Conservation (phyloP, 2,329 filamentous ascomycete genomes). For the Fusarium aywerte region DNA sequence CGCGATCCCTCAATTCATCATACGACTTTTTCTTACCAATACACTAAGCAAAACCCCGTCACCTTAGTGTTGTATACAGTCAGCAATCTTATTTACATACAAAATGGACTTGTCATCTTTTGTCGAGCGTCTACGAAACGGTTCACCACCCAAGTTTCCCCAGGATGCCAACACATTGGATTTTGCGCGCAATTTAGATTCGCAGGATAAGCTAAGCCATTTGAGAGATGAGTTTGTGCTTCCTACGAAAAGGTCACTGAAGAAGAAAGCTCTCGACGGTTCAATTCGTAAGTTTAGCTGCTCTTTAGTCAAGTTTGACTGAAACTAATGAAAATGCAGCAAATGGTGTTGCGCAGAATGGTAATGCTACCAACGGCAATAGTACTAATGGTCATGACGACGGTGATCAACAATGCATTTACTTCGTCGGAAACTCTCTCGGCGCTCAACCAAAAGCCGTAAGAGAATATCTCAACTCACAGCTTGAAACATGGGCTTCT, state of each 20-base stretch:
- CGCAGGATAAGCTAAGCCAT: conserved; percentile 67
- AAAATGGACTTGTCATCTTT: conserved; percentile 55
- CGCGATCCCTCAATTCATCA: conserved; percentile 38
- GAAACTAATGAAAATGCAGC: not conserved
- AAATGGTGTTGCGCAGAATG: conserved; percentile 24
- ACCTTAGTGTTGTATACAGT: not conserved
- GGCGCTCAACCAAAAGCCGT: conserved; percentile 82
- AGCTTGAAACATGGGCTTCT: conserved; percentile 84
- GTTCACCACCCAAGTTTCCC: conserved; percentile 59
- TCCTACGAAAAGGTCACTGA: conserved; percentile 77
- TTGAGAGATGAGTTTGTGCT: conserved; percentile 80
- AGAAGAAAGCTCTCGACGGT: conserved; percentile 67
- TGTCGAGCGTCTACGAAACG: conserved; percentile 55
- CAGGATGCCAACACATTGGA: conserved; percentile 58
- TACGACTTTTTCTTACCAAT: conserved; percentile 40
- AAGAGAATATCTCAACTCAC: conserved; percentile 72
- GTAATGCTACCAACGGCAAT: conserved; percentile 5
- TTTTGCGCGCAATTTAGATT: conserved; percentile 66
- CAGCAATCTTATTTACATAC: conserved; percentile 4
- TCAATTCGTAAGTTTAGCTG: conserved; percentile 50
- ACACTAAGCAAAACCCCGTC: not conserved
- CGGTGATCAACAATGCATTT: conserved; percentile 63
- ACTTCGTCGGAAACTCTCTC: conserved; percentile 91
- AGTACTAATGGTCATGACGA: conserved; percentile 40
- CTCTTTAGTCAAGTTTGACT: accelerated